These are phyloP conservation scores for Gardenia jasminoides DNA, from an alignment of 257 asterid species.

Conservation along the genomic window DNA sequence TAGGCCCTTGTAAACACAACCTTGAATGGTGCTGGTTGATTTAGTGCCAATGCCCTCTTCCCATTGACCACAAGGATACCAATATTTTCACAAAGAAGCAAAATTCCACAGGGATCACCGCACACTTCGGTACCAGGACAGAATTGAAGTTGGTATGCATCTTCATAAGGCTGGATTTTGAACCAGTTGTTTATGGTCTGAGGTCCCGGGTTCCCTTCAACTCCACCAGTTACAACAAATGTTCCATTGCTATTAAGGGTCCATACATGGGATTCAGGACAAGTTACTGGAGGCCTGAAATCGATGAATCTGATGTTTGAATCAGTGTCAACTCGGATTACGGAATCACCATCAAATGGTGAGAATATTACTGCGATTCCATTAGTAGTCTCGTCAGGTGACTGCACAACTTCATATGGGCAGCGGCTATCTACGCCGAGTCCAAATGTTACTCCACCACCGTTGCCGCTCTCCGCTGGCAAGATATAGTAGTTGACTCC, in stretches of 20 bases:
- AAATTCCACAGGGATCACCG: neutral
- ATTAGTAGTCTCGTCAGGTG: neutral
- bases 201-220: neutral
- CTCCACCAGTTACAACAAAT: neutral
- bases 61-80: neutral
- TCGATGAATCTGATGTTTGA: neutral
- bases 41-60: slow-evolving; percentile 1
- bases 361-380: neutral
- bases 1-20: neutral
- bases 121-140: slow-evolving; percentile 1
- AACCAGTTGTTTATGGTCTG: slow-evolving; percentile 9
- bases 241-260: neutral
- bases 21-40: neutral
- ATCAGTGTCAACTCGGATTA: neutral
- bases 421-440: neutral
- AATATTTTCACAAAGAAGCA: slow-evolving; percentile 7
- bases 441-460: neutral
- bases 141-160: neutral
- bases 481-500: neutral
- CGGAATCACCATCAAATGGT: neutral
- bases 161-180: slow-evolving; percentile 12
- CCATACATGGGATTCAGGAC: neutral
- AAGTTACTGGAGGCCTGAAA: neutral
- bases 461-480: neutral
- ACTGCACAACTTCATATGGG: neutral